Base-by-base conservation (phyloP, 768 basidiomycete species). In the Daedalea quercina region DNA sequence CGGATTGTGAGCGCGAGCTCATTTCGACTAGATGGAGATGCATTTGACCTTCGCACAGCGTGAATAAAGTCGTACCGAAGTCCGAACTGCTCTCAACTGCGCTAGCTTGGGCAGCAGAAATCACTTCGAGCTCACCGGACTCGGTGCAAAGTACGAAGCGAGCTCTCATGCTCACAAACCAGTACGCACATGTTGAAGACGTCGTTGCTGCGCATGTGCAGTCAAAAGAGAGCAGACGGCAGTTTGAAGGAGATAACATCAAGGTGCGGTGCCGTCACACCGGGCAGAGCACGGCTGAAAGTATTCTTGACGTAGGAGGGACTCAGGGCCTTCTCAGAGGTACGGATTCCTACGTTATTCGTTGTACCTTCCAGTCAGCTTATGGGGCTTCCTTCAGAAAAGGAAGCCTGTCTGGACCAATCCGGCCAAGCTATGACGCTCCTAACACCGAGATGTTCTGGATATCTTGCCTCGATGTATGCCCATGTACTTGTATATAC, bases 141-240 rank as follows among this genome's bases (percentile, higher is more conserved):
- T 75, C 90, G 0, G 83, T 92, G 1, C 85, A 87, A 58, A 75
- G 79, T 44, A 85, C 88, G 2, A 94, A 92, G 65, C 71, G 75
- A n/a, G 85, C 76, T 1, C 69, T 94, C 9, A 50, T 87, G 15
- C 65, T 85, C 2, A 70, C 66, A 8, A 63, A 78, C 1, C 77
- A 82, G 55, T 69, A 73, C 40, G 72, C 74, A n/a, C 74, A 75
- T 37, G 67, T 80, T 41, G 75, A 80, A 22, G 75, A 81, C 13
- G 73, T 78, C 0, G 73, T 83, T 3, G 44, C 68, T 8, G 69
- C 69, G 0, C 81, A 82, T 50, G 62, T 72, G 8, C 65, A 71
- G 60, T 76, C 77, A 19, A 61, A 65, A 24, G 73, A 77, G 56
- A 81, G 78, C 59, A 76, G 69, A 56, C 71, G 78, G 13, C 67